Percentiles rank a stretch among this genome's conserved stretches.
These are phyloP conservation scores for Cryptococcus deneoformans DNA, from an alignment of 1,284 basidiomycete genomes.

Conservation along the genomic window DNA sequence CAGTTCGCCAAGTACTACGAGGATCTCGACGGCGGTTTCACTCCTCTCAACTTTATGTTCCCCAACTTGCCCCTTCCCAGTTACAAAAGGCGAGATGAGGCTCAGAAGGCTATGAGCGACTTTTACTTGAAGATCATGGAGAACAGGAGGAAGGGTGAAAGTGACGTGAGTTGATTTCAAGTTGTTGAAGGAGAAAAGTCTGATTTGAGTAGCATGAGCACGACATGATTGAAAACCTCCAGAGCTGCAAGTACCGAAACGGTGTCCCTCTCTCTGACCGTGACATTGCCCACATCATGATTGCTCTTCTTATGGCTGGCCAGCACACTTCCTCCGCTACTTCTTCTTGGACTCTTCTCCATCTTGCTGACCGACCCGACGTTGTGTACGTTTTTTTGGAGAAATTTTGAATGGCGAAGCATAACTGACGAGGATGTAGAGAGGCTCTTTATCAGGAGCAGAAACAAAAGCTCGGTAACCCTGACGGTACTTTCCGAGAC, in stretches of 20 bases:
- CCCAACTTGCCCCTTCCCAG: conserved; percentile 88
- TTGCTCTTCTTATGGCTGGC: conserved; percentile 92
- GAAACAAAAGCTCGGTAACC: conserved; percentile 71
- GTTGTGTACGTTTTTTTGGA: conserved; percentile 60
- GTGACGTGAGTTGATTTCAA: conserved; percentile 44
- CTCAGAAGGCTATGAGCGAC: conserved; percentile 89
- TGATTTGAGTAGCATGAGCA: conserved; percentile 58
- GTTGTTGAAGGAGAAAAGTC: neutral
- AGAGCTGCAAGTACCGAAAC: conserved; percentile 81
- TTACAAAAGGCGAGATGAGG: conserved; percentile 81
- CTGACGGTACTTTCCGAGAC: conserved; percentile 73
- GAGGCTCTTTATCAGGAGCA: conserved; percentile 87
- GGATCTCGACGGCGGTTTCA: conserved; percentile 91
- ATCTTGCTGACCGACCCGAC: conserved; percentile 76
- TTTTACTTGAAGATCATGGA: conserved; percentile 90
- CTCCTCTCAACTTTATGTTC: conserved; percentile 91
- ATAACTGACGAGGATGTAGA: conserved; percentile 45
- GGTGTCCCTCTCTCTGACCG: conserved; percentile 77
- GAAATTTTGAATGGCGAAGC: neutral
- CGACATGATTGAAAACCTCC: conserved; percentile 91
- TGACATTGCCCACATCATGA: conserved; percentile 97
- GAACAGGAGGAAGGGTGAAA: conserved; percentile 62
- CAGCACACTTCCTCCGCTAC: conserved; percentile 97
- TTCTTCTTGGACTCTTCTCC: conserved; percentile 86
- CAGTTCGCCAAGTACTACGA: conserved; percentile 81